A percentile compares a stretch with the other conserved stretches of the same genome.
These are phyloP conservation scores for Colletotrichum trifolii DNA, from an alignment of 2,329 filamentous ascomycete species.

Conservation along the genomic window DNA sequence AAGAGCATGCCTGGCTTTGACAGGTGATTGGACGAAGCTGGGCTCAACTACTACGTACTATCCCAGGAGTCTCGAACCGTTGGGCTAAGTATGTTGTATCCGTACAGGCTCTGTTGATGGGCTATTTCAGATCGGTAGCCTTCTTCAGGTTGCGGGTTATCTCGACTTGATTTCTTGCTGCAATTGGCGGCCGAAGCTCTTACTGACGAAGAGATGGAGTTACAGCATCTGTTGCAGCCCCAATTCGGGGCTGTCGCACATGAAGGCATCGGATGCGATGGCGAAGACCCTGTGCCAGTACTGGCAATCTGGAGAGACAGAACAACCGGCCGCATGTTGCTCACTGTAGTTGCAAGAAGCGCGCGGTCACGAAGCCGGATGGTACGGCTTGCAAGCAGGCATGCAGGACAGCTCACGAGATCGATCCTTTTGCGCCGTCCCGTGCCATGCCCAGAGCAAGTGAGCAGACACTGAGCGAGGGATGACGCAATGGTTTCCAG, in stretches of 20 bases:
- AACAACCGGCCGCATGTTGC: background rate
- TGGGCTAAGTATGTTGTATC: no score
- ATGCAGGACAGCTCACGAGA: conserved; percentile 30
- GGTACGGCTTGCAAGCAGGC: conserved; percentile 27
- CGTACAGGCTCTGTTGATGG: no score
- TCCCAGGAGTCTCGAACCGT: no score
- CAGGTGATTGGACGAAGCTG: conserved; percentile 3
- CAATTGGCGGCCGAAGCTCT: no score
- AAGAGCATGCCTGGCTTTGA: background rate
- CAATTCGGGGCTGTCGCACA: conserved; percentile 20
- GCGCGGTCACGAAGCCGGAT: conserved; percentile 5
- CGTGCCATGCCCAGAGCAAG: background rate
- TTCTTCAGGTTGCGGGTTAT: no score
- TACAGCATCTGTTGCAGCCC: background rate
- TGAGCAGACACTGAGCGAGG: no score
- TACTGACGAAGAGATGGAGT: no score
- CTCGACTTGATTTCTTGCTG: no score
- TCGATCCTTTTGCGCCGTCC: background rate
- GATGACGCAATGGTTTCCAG: no score
- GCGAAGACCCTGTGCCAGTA: background rate
- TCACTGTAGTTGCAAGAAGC: background rate
- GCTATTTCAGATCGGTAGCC: no score
- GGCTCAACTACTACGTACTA: background rate
- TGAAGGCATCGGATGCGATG: conserved; percentile 21
- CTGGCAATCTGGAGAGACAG: no score